phyloP scores from a whole-genome alignment of 1,139 yeast species.

The Candida freyschussii region DNA sequence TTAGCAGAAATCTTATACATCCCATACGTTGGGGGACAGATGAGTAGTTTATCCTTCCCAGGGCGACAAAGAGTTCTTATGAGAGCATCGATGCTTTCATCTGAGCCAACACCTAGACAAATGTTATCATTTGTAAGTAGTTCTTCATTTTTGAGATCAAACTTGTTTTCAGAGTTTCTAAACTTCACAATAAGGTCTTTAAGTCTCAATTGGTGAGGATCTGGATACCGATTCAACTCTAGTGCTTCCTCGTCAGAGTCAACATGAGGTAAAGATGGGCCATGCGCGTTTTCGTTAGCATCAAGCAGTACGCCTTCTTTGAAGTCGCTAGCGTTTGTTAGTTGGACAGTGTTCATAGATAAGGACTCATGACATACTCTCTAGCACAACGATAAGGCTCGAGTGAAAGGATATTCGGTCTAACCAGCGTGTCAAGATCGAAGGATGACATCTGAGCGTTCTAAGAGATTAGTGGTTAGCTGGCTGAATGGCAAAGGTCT shows the following conservation, averaged over 20 bases:
- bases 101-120: constrained; percentile 96
- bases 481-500: no score
- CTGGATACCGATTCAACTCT: constrained; percentile 87
- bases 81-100: constrained; percentile 87
- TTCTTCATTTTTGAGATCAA: constrained; percentile 11
- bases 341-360: constrained; percentile 11
- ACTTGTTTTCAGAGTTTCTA: constrained; percentile 48
- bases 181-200: constrained; percentile 67
- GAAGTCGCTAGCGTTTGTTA: constrained; percentile 45
- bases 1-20: constrained; percentile 92
- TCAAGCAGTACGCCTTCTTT: constrained; percentile 82
- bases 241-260: constrained; percentile 33
- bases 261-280: constrained; percentile 59
- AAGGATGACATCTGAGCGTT: constrained; percentile 34
- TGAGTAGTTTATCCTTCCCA: constrained; percentile 70
- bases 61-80: constrained; percentile 85
- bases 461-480: no score
- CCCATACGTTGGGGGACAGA: constrained; percentile 96
- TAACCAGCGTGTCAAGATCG: constrained; percentile 54
- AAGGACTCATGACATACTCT: constrained; percentile 39
- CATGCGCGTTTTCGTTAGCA: constrained; percentile 95
- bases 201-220: constrained; percentile 86
- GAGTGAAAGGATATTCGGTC: constrained; percentile 77
- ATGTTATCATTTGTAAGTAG: constrained; percentile 60
- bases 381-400: constrained; percentile 96